Evolutionary conservation across 108 stramenopile genomes (phyloP), one percentile per base, ranked within the genome.

Genomic region (Fragilaria crotonensis): DNA sequence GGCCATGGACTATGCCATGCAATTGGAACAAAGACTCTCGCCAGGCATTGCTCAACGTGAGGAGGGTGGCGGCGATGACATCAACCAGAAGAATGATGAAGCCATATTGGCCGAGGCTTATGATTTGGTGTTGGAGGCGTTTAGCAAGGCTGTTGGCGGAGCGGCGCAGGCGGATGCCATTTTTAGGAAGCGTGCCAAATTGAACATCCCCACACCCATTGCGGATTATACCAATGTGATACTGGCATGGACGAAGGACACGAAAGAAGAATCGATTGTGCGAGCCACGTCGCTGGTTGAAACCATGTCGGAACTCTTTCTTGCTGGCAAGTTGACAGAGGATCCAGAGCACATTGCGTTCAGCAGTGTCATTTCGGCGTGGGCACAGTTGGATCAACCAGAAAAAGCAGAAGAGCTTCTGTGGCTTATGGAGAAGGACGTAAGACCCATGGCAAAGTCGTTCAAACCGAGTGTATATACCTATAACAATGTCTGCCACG

Each of bases 401-500:
- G 64, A 68, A 18, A 69, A 62, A 33, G 71, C 77, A 20, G 67
- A 68, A 45, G 36, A 60, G 33, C 49, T 69, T 2, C 48, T 78
- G 23, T 59, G 52, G 52, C 27, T 52, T 25, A 61, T 66, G 52
- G 30, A 62, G 17, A n/a, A n/a, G n/a, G 59, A 62, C 17, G 19
- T 70, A 17, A n/a, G 45, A 1, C 48, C 22, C 32, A 59, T 59
- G 32, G 63, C 57, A 51, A 25, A 50, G 14, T 57, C 23, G 9
- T 25, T 81, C 20, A 36, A 33, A 14, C 82, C 80, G 1, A 78
- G 84, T 47, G 59, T 57, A 18, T 51, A 62, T 0, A 75, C 83
- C 0, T 88, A 81, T 71, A 88, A 88, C 46, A 61, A 72, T 33
- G 68, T 88, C 25, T 33, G 82, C 25, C 64, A 82, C 62, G 78